phyloP scores from a whole-genome alignment of 163 green algal genomes.

The Scenedesmus sp. region DNA sequence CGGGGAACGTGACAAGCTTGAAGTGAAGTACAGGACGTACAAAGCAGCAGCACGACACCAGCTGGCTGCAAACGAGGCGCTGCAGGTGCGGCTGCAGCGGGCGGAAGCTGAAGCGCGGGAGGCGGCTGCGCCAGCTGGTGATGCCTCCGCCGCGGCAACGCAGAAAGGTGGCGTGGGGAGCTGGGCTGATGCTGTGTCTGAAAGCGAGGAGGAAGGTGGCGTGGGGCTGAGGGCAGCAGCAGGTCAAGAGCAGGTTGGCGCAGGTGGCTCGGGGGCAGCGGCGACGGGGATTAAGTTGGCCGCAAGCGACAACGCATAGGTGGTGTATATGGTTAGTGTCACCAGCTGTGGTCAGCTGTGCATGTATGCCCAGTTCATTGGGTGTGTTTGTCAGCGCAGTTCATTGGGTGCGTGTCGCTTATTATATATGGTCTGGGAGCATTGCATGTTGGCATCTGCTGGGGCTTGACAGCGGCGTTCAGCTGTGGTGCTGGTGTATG shows the following conservation, averaged over 20 bases:
- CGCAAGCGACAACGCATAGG: too few species aligned
- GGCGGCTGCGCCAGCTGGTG: not conserved
- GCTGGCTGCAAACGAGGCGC: not conserved
- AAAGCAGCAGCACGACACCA: not conserved
- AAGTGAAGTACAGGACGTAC: not conserved
- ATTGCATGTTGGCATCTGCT: too few species aligned
- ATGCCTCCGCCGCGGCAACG: not conserved
- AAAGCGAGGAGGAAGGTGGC: not conserved
- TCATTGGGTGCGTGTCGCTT: too few species aligned
- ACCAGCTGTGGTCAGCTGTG: too few species aligned
- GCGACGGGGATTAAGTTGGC: too few species aligned
- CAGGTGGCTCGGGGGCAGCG: too few species aligned
- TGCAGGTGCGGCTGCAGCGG: not conserved
- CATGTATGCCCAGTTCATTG: too few species aligned
- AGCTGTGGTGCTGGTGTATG: too few species aligned
- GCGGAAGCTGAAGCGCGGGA: not conserved
- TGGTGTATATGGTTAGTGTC: too few species aligned
- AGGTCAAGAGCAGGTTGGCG: not conserved
- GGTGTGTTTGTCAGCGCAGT: too few species aligned
- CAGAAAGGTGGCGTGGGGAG: not conserved
- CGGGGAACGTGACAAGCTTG: not conserved
- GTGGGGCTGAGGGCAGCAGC: not conserved
- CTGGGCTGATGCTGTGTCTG: not conserved
- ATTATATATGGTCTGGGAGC: too few species aligned
- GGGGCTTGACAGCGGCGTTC: too few species aligned